phyloP scores from a whole-genome alignment of 2,329 filamentous ascomycete species.

The Exophiala dermatitidis region DNA sequence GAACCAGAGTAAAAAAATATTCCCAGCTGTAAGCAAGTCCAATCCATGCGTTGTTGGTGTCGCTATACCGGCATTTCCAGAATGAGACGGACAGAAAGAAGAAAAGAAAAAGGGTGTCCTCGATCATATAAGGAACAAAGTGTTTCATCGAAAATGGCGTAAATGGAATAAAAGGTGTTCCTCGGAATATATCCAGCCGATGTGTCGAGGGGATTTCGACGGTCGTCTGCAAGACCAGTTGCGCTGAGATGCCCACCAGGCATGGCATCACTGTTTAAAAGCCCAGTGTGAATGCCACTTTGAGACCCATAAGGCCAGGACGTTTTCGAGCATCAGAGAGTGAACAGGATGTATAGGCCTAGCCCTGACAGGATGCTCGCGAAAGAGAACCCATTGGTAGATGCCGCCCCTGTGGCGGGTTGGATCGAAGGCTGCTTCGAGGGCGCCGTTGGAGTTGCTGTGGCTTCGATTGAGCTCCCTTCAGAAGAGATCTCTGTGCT shows the following conservation, averaged over 20 bases:
- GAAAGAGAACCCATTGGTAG: constrained; percentile 1
- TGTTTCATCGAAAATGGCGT: not conserved
- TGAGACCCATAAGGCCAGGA: not conserved
- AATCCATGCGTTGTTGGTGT: constrained; percentile 1
- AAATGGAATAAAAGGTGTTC: constrained; percentile 2
- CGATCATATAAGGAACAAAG: not conserved
- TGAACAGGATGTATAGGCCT: constrained; percentile 4
- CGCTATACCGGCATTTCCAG: constrained; percentile 16
- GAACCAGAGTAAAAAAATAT: too few species aligned
- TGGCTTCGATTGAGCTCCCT: constrained; percentile 2
- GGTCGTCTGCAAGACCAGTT: constrained; percentile 17
- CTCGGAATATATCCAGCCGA: constrained; percentile 6
- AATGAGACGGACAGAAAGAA: constrained; percentile 13
- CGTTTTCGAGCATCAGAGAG: constrained; percentile 1
- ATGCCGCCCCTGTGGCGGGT: constrained; percentile 12
- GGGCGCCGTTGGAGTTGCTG: constrained; percentile 11
- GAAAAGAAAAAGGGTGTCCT: constrained; percentile 1
- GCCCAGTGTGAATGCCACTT: constrained; percentile 1
- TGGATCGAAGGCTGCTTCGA: constrained; percentile 8
- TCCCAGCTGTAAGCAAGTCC: not conserved
- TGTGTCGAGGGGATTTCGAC: not conserved
- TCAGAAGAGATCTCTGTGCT: not conserved
- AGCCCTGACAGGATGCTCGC: constrained; percentile 9
- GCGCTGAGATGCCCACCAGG: constrained; percentile 5
- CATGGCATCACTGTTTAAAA: not conserved